These are phyloP conservation scores for Fusarium dlaminii DNA, from an alignment of 2,329 filamentous ascomycete genomes.

Conservation along the genomic window DNA sequence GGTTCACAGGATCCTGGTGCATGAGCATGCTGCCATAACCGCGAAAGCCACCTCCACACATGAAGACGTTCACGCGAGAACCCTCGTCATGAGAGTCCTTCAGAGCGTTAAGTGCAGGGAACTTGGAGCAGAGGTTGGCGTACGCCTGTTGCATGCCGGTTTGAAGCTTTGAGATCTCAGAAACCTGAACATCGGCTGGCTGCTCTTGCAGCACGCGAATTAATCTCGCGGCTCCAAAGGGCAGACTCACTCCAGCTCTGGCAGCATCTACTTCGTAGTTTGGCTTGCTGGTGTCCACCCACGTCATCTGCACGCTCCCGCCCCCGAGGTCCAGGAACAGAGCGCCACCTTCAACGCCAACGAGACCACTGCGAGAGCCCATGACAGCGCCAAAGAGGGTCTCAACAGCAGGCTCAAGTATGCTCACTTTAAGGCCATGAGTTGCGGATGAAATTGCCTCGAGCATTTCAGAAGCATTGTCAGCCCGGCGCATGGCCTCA, in stretches of 20 bases:
- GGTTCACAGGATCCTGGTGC: constrained; percentile 75
- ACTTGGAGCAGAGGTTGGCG: constrained; percentile 57
- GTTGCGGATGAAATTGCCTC: constrained; percentile 69
- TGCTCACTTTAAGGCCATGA: constrained; percentile 71
- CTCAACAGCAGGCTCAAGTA: constrained; percentile 83
- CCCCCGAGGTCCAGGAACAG: constrained; percentile 90
- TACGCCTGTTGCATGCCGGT: constrained; percentile 69
- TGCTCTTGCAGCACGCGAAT: constrained; percentile 58
- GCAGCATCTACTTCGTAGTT: constrained; percentile 65
- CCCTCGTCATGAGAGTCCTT: constrained; percentile 48
- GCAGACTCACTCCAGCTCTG: constrained; percentile 64
- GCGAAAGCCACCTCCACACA: constrained; percentile 89
- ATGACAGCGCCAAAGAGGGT: constrained; percentile 80
- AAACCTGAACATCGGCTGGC: constrained; percentile 52
- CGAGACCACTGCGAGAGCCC: constrained; percentile 81
- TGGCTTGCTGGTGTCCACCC: constrained; percentile 60
- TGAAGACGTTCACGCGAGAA: constrained; percentile 74
- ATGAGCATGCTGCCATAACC: constrained; percentile 93
- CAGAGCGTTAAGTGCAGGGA: constrained; percentile 58
- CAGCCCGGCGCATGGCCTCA: constrained; percentile 84
- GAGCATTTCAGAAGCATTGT: constrained; percentile 77
- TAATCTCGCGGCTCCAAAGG: constrained; percentile 69
- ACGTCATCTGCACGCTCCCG: constrained; percentile 72
- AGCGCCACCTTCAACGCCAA: constrained; percentile 67
- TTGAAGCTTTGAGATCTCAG: constrained; percentile 65